phyloP scores from a whole-genome alignment of 202 grass and related monocot species.

The Setaria viridis region DNA sequence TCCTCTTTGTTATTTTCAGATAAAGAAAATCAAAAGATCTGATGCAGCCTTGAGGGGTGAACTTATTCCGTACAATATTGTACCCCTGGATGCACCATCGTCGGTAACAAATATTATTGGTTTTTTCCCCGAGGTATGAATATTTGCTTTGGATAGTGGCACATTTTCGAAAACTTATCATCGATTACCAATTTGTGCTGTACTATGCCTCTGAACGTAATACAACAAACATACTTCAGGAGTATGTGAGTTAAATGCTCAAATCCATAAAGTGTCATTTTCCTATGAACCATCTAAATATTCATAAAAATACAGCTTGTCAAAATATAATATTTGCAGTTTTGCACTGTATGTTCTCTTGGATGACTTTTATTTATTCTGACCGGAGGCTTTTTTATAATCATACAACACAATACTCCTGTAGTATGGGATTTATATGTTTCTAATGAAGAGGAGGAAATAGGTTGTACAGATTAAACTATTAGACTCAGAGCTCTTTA shows the following conservation, averaged over 20 bases:
- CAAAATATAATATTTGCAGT: conserved; percentile 5
- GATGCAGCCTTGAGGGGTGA: conserved; percentile 82
- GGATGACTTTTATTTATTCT: background rate
- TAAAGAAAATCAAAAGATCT: conserved; percentile 78
- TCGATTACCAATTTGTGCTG: background rate
- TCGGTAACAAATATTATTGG: conserved; percentile 84
- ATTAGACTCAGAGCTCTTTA: background rate
- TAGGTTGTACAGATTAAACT: background rate
- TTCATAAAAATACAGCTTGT: background rate
- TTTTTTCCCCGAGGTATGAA: conserved; percentile 85
- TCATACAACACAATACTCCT: background rate
- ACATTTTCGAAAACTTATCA: background rate
- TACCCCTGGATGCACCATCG: conserved; percentile 83
- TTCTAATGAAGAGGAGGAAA: conserved; percentile 18
- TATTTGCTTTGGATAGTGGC: background rate
- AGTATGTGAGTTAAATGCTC: background rate
- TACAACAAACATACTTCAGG: background rate
- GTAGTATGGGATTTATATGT: background rate
- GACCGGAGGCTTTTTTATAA: conserved; percentile 1
- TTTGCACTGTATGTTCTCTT: conserved; percentile 14
- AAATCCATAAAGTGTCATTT: conserved; percentile 20
- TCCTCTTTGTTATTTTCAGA: conserved; percentile 49
- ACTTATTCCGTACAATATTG: conserved; percentile 89
- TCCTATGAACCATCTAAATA: background rate
- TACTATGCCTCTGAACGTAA: background rate